Base-by-base conservation (phyloP, 106 monocot species). In the Narthecium ossifragum region DNA sequence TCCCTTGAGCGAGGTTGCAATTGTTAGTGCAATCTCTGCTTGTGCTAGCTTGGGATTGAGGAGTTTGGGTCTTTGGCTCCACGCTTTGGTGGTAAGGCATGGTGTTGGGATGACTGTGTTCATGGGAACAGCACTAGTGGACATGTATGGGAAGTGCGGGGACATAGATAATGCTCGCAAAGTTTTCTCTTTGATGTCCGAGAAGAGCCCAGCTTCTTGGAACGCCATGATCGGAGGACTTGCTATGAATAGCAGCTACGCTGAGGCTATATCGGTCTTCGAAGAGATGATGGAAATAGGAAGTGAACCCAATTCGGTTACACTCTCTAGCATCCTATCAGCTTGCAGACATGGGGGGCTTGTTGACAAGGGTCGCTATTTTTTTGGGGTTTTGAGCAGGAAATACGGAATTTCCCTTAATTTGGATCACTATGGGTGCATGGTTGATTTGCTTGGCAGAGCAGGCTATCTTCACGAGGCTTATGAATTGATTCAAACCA, bases 211-310 rank as follows among this genome's bases (percentile, higher is more conserved):
- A 28, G 70, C 73, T n/a, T 66, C 69, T 15, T 88, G 78, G 83
- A 83, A 88, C 73, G 78, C 79, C 34, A 79, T 88, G 83, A 76
- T 88, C 18, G 58, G 43, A n/a, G 39, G 62, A 25, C 30, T 88
- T 28, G 76, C 76, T 51, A 48, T 46, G 27, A 82, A 83, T 63
- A 76, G 88, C 12, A 60, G 72, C 67, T 62, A 63, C 20, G 26
- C 68, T 22, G 51, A 53, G 69, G 72, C 76, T 13, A 67, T 83
- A 2, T 30, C 66, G 31, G 20, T 55, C 26, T 83, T 73, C 33
- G n/a, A 73, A 49, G 65, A 71, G 52, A 25, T 72, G 63, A 76
- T 57, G 0, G 37, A 73, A 29, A 58, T 47, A 10, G 53, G 66
- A 36, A 18, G 79, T 13, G 31, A 63, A 26, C 83, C 88, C 9